Conservation (phyloP, 1,284 basidiomycete species). For the Pterulicium gracile region DNA sequence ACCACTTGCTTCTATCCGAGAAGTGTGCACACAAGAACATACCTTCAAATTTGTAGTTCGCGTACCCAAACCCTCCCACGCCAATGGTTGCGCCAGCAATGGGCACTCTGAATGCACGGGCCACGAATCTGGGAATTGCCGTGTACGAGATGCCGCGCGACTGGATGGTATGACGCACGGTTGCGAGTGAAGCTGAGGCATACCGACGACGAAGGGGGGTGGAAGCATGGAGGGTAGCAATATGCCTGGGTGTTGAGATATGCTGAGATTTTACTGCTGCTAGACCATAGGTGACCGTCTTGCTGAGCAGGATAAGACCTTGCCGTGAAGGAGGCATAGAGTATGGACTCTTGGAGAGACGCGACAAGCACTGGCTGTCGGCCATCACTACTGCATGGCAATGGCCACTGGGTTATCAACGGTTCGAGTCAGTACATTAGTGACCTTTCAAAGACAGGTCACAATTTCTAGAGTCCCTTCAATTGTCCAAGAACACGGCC, state of each 20-base stretch:
- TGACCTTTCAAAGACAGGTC: too few relatives aligned
- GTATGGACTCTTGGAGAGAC: too few relatives aligned
- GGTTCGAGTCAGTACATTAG: too few relatives aligned
- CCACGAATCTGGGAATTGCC: slow-evolving; percentile 74
- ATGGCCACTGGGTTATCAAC: too few relatives aligned
- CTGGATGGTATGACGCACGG: slow-evolving; percentile 49
- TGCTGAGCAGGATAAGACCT: slow-evolving; percentile 19
- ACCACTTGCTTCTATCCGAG: slow-evolving; percentile 5
- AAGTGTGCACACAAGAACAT: slow-evolving; percentile 16
- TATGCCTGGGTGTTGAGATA: slow-evolving; percentile 33
- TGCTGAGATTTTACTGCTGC: slow-evolving; percentile 23
- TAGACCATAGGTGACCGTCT: slow-evolving; percentile 43
- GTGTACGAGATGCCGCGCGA: slow-evolving; percentile 73
- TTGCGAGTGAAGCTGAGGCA: slow-evolving; percentile 26
- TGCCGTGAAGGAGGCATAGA: slow-evolving; percentile 4
- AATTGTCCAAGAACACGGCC: too few relatives aligned
- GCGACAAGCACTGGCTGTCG: too few relatives aligned
- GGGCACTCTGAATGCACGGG: slow-evolving; percentile 76
- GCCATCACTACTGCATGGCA: too few relatives aligned
- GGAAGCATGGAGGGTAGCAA: slow-evolving; percentile 43
- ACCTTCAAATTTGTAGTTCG: slow-evolving; percentile 93
- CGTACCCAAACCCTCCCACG: slow-evolving; percentile 84
- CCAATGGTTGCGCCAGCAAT: slow-evolving; percentile 80
- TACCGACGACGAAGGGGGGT: slow-evolving; percentile 35
- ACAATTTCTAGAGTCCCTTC: too few relatives aligned